Evolutionary conservation across 2,329 filamentous ascomycete species (phyloP).

Genomic region (Colletotrichum liriopes): DNA sequence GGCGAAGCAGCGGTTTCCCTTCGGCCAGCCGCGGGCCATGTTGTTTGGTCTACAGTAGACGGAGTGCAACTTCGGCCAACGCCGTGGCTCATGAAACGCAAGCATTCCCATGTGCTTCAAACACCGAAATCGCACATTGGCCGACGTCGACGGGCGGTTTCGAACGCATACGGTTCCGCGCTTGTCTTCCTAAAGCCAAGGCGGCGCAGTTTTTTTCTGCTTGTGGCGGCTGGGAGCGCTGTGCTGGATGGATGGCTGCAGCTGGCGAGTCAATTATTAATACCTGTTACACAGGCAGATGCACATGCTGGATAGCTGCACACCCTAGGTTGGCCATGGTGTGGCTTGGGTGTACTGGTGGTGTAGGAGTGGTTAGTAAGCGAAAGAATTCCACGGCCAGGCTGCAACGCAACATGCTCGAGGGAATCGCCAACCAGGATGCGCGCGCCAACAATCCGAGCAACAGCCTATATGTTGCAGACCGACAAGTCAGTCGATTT

Average conservation of each 20-base stretch:
- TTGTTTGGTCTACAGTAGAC: neutral
- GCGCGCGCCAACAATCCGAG: slow-evolving; percentile 5
- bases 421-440: slow-evolving; percentile 16
- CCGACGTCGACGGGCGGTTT: neutral
- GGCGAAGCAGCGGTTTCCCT: neutral
- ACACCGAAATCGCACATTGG: neutral
- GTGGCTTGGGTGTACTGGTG: neutral
- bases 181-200: slow-evolving; percentile 13
- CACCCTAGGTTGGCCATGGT: slow-evolving; percentile 10
- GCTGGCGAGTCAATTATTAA: slow-evolving; percentile 22
- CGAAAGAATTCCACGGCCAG: slow-evolving; percentile 22
- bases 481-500: slow-evolving; percentile 4
- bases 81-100: neutral
- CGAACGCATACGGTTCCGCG: slow-evolving; percentile 8
- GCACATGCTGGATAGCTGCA: slow-evolving; percentile 7
- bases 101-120: neutral
- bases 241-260: slow-evolving; percentile 32
- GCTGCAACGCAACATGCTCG: slow-evolving; percentile 5
- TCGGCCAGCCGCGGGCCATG: neutral
- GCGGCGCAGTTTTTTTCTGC: slow-evolving; percentile 1
- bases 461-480: slow-evolving; percentile 12
- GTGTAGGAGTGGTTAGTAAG: slow-evolving; percentile 17
- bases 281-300: slow-evolving; percentile 22
- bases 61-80: neutral
- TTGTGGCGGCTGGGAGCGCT: neutral